Conservation (phyloP, 2,329 filamentous ascomycete genomes). For the Fusarium camptoceras region DNA sequence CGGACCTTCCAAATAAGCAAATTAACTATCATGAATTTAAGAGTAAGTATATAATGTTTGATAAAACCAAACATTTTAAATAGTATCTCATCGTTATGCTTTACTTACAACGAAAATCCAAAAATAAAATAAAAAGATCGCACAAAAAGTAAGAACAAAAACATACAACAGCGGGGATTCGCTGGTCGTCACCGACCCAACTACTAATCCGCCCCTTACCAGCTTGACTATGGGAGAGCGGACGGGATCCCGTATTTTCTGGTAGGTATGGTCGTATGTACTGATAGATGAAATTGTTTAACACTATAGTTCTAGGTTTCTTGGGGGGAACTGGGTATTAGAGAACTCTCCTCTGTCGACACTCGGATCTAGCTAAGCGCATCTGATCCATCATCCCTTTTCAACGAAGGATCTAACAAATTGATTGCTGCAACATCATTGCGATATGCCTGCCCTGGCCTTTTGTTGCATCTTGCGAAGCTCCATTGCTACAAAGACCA, state of each 20-base stretch:
- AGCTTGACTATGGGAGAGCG: conserved; percentile 10
- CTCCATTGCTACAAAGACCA: conserved; percentile 70
- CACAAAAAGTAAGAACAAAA: not conserved
- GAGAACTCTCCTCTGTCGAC: not conserved
- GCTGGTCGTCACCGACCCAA: conserved; percentile 11
- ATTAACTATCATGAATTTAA: no score
- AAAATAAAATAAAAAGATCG: not conserved
- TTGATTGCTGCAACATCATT: conserved; percentile 8
- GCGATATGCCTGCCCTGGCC: conserved; percentile 41
- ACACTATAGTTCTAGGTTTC: not conserved
- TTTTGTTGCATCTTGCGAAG: conserved; percentile 51
- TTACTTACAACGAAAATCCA: not conserved
- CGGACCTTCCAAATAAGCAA: no score
- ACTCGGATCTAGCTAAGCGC: not conserved
- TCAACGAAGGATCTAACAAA: not conserved
- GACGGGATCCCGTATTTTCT: conserved; percentile 8
- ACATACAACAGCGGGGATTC: conserved; percentile 11
- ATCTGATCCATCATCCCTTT: no score
- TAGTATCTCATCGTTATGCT: not conserved
- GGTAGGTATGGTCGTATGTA: conserved; percentile 6
- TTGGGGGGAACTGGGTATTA: not conserved
- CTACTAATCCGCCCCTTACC: conserved; percentile 8
- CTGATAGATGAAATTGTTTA: not conserved
- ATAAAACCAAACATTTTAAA: not conserved
- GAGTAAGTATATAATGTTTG: no score